Evolutionary conservation across 2,329 filamentous ascomycete species (phyloP).

Genomic region (Alternaria novae-zelandiae): DNA sequence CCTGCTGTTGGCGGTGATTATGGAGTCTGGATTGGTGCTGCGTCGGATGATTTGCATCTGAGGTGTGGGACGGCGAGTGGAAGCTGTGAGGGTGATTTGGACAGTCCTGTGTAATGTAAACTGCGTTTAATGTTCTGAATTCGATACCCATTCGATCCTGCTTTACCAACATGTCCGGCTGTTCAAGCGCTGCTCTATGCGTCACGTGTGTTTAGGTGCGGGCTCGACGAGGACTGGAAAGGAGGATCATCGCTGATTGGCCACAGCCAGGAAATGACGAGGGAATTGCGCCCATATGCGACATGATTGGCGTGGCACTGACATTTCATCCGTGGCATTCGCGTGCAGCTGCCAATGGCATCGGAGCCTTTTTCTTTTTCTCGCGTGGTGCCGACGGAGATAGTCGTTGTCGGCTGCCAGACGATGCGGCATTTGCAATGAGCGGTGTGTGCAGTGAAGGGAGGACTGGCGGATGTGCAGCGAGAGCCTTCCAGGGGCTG

Average conservation of each 20-base stretch:
- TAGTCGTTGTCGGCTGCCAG: neutral
- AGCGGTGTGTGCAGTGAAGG: neutral
- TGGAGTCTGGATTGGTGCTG: conserved; percentile 65
- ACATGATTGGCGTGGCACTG: conserved; percentile 8
- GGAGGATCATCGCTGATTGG: conserved; percentile 5
- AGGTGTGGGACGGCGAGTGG: conserved; percentile 54
- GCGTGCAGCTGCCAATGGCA: neutral
- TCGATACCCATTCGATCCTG: neutral
- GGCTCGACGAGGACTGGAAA: neutral
- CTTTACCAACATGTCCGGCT: neutral
- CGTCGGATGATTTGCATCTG: conserved; percentile 60
- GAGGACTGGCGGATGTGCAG: neutral
- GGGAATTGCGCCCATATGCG: conserved; percentile 1
- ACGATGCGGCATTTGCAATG: neutral
- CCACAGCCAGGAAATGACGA: conserved; percentile 2
- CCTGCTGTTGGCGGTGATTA: conserved; percentile 44
- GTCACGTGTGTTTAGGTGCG: neutral
- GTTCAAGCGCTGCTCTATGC: neutral
- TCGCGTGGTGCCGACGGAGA: neutral
- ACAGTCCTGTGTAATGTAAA: conserved; percentile 36
- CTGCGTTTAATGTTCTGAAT: neutral
- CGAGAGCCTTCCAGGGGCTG: neutral
- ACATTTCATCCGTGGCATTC: neutral
- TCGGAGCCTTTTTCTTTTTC: neutral
- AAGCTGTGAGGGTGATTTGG: conserved; percentile 24